Base-by-base conservation (phyloP, 2,329 filamentous ascomycete genomes). In the Penicillium corylophilum region DNA sequence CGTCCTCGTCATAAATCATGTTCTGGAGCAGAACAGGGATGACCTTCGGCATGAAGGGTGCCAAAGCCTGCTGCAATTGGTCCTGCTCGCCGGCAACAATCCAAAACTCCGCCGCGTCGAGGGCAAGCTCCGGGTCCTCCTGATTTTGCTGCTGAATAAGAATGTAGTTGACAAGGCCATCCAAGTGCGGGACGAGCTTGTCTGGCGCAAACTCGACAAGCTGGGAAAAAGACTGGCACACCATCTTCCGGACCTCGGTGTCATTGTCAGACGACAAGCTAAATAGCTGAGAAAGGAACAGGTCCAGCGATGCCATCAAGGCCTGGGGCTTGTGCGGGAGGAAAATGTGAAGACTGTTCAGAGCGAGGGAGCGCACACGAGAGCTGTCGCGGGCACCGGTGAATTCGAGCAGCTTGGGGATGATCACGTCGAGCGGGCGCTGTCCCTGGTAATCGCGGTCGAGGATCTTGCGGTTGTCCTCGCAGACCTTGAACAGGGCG, bases 21-120 rank as follows among this genome's bases (percentile, higher is more conserved):
- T 90, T 95, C 60, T 94, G 85, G 7, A 99, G 81, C 46, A 99
- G 77, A 1, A 96, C 88, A 0, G 94, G 94, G 26, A 99, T 87
- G 57, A 97, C 93, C 70, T 89, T 89, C 59, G 82, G 74, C 50
- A 97, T 82, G 67, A 89, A 89, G 0, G 91, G 91, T 8, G 82
- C 85, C 41, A 99, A 78, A 0, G 84, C 82, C 60, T 85, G 81
- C 76, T 90, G 90, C 47, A 97, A 76, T 53, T 87, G 83, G 38
- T 89, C 83, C 67, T 96, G 90, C 69, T 96, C 94, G 54, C 91
- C 92, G 18, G 95, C 86, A 35, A 90, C 90, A 40, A 99, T 83
- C 91, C 95, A 99, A 68, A 99, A 99, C 71, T 99, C 94, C 5
- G 94, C 91, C 8, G 94, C 94, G 69, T 99, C 94, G 59, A 95